Percentiles rank a stretch among this genome's conserved stretches.
phyloP scores from a whole-genome alignment of 1,139 yeast genomes.

The Spathaspora sp. region DNA sequence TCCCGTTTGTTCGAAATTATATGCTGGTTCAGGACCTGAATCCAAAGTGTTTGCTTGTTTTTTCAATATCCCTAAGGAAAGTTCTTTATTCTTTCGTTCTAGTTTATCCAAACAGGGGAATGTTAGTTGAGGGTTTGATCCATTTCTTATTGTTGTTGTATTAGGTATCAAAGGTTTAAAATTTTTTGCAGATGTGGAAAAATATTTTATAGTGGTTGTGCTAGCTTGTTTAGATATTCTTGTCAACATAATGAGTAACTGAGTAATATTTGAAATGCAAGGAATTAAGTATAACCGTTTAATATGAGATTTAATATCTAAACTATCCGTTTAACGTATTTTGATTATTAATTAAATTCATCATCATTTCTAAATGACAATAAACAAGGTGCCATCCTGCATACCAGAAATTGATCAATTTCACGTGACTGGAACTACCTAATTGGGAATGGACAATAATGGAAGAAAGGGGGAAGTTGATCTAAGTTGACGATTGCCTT shows the following conservation, averaged over 20 bases:
- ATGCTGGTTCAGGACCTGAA: slow-evolving; percentile 84
- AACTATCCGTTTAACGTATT: not conserved
- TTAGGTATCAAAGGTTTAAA: slow-evolving; percentile 6
- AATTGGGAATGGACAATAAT: not conserved
- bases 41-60: slow-evolving; percentile 42
- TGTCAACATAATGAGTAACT: slow-evolving; percentile 2
- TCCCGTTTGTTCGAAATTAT: slow-evolving; percentile 69
- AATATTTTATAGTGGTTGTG: slow-evolving; percentile 1
- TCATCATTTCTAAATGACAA: not conserved
- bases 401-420: slow-evolving; percentile 4
- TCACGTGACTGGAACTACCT: slow-evolving; percentile 6
- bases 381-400: slow-evolving; percentile 2
- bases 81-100: slow-evolving; percentile 56
- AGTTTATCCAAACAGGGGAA: slow-evolving; percentile 86
- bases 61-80: slow-evolving; percentile 26
- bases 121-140: slow-evolving; percentile 62
- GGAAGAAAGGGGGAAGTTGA: not conserved
- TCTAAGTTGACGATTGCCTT: too few species aligned
- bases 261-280: not conserved
- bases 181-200: slow-evolving; percentile 2
- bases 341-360: not conserved
- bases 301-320: not conserved
- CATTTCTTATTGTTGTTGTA: slow-evolving; percentile 11
- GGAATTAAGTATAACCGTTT: not conserved
- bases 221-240: slow-evolving; percentile 1